These are phyloP conservation scores for Dothideomycetidae sp. DNA, from an alignment of 2,329 filamentous ascomycete species.

Conservation along the genomic window DNA sequence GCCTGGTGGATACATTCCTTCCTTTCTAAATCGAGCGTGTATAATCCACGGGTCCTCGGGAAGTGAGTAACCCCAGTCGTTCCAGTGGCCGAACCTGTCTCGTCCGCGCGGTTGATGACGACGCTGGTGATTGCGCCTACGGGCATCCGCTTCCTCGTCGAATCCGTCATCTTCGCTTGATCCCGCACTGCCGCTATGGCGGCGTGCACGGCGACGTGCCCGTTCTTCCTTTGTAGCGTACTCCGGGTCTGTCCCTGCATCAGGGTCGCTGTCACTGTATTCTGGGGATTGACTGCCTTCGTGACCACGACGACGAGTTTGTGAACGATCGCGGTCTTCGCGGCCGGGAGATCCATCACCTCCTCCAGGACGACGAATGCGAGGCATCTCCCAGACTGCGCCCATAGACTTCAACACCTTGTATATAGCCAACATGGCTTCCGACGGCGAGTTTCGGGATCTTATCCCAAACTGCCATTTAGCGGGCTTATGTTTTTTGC, in stretches of 20 bases:
- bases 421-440: constrained; percentile 91
- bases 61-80: constrained; percentile 58
- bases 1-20: constrained; percentile 50
- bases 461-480: constrained; percentile 98
- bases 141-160: constrained; percentile 3
- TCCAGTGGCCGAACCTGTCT: constrained; percentile 31
- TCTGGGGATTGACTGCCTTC: constrained; percentile 21
- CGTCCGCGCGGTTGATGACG: constrained; percentile 23
- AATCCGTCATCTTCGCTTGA: constrained; percentile 12
- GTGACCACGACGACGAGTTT: constrained; percentile 17
- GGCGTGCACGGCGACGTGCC: constrained; percentile 16
- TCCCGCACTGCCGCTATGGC: constrained; percentile 9
- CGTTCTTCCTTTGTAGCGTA: constrained; percentile 24
- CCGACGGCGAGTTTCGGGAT: constrained; percentile 82
- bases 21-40: constrained; percentile 73
- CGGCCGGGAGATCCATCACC: constrained; percentile 23
- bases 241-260: constrained; percentile 25
- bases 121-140: constrained; percentile 11
- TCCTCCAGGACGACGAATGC: constrained; percentile 27
- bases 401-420: constrained; percentile 78
- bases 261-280: constrained; percentile 26
- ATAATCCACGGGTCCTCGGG: constrained; percentile 93
- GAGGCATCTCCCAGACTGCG: constrained; percentile 63
- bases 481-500: constrained; percentile 63
- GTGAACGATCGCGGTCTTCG: constrained; percentile 11